Conservation (phyloP, 805 yeast species). For the Diddensiella caesifluorescens region DNA sequence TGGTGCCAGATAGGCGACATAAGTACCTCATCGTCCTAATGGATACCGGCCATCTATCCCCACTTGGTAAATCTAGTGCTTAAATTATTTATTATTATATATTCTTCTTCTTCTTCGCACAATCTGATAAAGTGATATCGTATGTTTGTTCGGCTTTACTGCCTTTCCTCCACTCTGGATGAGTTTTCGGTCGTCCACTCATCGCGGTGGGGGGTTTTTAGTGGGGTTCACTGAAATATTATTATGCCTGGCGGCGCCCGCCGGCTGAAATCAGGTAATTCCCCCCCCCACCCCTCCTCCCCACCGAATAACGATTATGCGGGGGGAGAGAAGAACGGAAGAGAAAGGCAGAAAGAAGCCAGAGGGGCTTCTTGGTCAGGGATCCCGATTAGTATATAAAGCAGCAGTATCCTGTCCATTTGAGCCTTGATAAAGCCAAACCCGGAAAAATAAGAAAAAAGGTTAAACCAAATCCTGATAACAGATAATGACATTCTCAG, state of each 20-base stretch:
- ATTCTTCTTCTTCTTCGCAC: background rate
- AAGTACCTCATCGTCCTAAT: slow-evolving; percentile 17
- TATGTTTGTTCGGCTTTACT: too few species aligned
- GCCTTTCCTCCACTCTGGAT: too few species aligned
- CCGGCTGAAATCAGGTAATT: background rate
- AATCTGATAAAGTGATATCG: background rate
- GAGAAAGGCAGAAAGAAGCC: background rate
- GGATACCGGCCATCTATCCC: too few species aligned
- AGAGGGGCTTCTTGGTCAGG: background rate
- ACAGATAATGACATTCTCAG: slow-evolving; percentile 14
- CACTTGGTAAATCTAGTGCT: too few species aligned
- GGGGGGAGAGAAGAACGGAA: background rate
- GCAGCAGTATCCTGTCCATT: background rate
- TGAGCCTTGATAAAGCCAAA: background rate
- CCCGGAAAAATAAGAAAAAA: background rate
- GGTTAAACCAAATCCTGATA: background rate
- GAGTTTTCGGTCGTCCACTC: too few species aligned
- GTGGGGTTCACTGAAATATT: too few species aligned
- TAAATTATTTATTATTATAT: too few species aligned
- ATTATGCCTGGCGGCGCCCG: background rate
- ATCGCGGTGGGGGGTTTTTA: too few species aligned
- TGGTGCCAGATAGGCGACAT: slow-evolving; percentile 57
- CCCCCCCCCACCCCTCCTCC: background rate
- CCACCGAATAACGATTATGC: background rate
- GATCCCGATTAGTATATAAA: background rate